These are phyloP conservation scores for Phialophora verrucosa DNA, from an alignment of 2,329 filamentous ascomycete species.

Conservation along the genomic window DNA sequence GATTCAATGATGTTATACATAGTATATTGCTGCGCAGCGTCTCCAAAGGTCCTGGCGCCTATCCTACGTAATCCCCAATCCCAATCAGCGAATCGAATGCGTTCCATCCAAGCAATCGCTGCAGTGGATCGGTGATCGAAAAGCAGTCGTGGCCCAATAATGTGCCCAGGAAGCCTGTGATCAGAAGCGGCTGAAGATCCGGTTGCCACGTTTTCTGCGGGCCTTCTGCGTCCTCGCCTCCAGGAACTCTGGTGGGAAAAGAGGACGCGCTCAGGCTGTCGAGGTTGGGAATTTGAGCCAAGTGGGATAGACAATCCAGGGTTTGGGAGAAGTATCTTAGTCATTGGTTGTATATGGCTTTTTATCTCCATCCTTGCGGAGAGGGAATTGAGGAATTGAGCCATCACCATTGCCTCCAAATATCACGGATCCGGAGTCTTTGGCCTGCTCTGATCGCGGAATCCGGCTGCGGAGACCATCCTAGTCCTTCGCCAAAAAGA, in stretches of 20 bases:
- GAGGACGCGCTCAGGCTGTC: slow-evolving; percentile 9
- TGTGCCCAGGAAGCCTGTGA: slow-evolving; percentile 1
- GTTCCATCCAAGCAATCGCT: slow-evolving; percentile 3
- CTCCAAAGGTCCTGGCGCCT: slow-evolving; percentile 12
- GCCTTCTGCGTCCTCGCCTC: slow-evolving; percentile 6
- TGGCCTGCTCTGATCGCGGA: slow-evolving; percentile 14
- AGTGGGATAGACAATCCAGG: not conserved
- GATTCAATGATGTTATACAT: slow-evolving; percentile 15
- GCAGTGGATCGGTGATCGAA: slow-evolving; percentile 22
- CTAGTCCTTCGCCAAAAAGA: slow-evolving; percentile 10
- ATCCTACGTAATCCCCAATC: slow-evolving; percentile 18
- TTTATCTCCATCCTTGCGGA: not conserved
- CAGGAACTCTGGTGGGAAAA: not conserved
- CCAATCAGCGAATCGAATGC: slow-evolving; percentile 17
- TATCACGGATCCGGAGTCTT: slow-evolving; percentile 17
- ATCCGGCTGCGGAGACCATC: slow-evolving; percentile 27
- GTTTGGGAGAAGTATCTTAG: slow-evolving; percentile 7
- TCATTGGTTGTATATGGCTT: not conserved
- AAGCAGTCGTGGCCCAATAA: slow-evolving; percentile 15
- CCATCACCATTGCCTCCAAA: not conserved
- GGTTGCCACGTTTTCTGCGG: slow-evolving; percentile 24
- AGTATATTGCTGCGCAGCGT: slow-evolving; percentile 13
- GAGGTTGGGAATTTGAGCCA: not conserved
- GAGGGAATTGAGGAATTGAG: not conserved
- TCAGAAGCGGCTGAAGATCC: slow-evolving; percentile 23